Percentiles rank a stretch among this genome's conserved stretches.
Conservation (phyloP, 208 protist genomes). For the Trypanosomatidae sp. region DNA sequence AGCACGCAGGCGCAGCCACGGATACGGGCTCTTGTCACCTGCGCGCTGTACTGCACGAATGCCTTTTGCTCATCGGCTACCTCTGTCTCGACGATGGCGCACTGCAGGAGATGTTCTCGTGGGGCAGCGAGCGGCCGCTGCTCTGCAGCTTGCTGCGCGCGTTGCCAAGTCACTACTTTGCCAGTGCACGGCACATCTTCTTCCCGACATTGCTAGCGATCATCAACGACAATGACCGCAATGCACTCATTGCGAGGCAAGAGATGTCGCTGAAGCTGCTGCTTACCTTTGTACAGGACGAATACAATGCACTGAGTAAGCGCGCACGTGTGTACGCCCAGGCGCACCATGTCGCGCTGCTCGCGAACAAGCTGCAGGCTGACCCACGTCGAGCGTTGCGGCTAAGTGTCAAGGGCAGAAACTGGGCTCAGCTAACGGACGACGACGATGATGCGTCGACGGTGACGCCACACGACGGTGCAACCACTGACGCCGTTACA, state of each 20-base stretch:
- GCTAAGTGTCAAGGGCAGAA: slow-evolving; percentile 17
- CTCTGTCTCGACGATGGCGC: slow-evolving; percentile 54
- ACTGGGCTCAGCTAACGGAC: slow-evolving; percentile 31
- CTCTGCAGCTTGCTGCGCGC: slow-evolving; percentile 40
- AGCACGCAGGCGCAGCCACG: no score
- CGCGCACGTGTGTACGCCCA: slow-evolving; percentile 54
- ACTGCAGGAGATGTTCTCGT: slow-evolving; percentile 72
- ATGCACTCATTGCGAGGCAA: slow-evolving; percentile 29
- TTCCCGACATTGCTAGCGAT: slow-evolving; percentile 59
- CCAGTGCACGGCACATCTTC: slow-evolving; percentile 65
- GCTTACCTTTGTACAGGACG: slow-evolving; percentile 38
- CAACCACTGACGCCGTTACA: slow-evolving; percentile 13
- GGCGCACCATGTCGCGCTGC: slow-evolving; percentile 29
- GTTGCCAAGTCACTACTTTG: slow-evolving; percentile 74
- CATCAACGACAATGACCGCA: slow-evolving; percentile 32
- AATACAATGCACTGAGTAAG: slow-evolving; percentile 57
- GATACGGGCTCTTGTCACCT: no score
- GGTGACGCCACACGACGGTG: slow-evolving; percentile 7
- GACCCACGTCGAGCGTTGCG: slow-evolving; percentile 12
- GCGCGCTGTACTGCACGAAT: slow-evolving; percentile 70
- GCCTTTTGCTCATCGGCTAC: slow-evolving; percentile 66
- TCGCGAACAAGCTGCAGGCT: slow-evolving; percentile 17
- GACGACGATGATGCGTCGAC: slow-evolving; percentile 9
- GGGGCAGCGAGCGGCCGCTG: slow-evolving; percentile 57
- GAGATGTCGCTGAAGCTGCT: slow-evolving; percentile 64